These are phyloP conservation scores for Cladorrhinum sp. DNA, from an alignment of 2,329 filamentous ascomycete species.

Conservation along the genomic window DNA sequence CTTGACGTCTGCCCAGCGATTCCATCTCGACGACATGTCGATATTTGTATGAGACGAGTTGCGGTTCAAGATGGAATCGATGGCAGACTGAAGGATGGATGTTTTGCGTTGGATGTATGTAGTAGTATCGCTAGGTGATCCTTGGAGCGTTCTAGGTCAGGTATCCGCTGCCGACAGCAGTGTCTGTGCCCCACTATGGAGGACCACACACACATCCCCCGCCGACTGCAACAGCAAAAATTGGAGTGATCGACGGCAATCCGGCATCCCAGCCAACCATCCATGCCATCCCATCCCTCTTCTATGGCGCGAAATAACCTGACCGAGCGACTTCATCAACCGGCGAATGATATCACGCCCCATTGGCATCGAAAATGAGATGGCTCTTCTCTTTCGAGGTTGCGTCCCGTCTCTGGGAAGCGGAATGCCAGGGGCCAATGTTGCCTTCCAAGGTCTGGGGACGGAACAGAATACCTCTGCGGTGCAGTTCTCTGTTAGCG, in stretches of 20 bases:
- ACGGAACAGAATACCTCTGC: not conserved
- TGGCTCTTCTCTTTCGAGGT: not conserved
- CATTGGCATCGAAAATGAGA: not conserved
- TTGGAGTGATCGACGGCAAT: slow-evolving; percentile 3
- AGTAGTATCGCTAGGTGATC: not conserved
- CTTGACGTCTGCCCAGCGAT: slow-evolving; percentile 19
- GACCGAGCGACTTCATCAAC: not conserved
- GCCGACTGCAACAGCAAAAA: not conserved
- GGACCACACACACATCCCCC: not conserved
- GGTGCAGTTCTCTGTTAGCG: not conserved
- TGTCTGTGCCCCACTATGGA: not conserved
- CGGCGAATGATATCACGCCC: not conserved
- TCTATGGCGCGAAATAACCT: slow-evolving; percentile 3
- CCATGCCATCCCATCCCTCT: not conserved
- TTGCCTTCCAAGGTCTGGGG: too few relatives aligned
- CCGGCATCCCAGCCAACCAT: too few relatives aligned
- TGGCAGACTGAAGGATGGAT: not conserved
- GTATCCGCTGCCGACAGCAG: not conserved
- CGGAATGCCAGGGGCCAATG: not conserved
- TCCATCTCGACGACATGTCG: slow-evolving; percentile 2
- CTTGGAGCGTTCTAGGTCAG: not conserved
- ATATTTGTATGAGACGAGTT: not conserved
- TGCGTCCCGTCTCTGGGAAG: not conserved
- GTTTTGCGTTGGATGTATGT: not conserved
- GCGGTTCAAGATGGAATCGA: not conserved